phyloP scores from a whole-genome alignment of 345 rosid genomes.

The Capsella bursapastoris region DNA sequence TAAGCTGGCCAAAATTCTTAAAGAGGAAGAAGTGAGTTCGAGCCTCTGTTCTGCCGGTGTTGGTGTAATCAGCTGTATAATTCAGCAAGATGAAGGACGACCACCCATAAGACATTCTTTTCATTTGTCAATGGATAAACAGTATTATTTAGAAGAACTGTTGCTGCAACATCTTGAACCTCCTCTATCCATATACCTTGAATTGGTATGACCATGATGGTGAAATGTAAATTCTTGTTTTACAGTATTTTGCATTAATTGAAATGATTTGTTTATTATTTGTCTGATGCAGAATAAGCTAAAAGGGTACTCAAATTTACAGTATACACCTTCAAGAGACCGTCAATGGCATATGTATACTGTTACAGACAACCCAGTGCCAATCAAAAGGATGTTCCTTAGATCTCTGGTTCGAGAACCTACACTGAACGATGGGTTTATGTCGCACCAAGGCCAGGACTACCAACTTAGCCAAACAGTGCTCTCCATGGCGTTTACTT shows the following conservation, averaged over 20 bases:
- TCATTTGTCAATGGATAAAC: constrained; percentile 84
- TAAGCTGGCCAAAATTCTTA: constrained; percentile 90
- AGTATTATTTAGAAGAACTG: constrained; percentile 83
- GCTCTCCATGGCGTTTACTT: constrained; percentile 65
- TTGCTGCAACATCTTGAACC: constrained; percentile 92
- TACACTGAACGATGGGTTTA: constrained; percentile 62
- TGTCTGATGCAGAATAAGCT: constrained; percentile 79
- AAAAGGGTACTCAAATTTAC: constrained; percentile 71
- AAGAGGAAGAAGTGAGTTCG: constrained; percentile 74
- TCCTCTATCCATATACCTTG: constrained; percentile 92
- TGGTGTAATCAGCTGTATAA: constrained; percentile 87
- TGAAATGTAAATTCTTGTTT: constrained; percentile 6
- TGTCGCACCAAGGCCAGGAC: constrained; percentile 61
- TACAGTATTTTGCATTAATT: not conserved
- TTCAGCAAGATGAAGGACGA: constrained; percentile 95
- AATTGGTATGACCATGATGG: constrained; percentile 62
- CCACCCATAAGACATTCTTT: constrained; percentile 95
- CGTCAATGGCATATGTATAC: constrained; percentile 93
- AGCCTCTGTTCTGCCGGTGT: constrained; percentile 80
- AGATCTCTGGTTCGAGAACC: constrained; percentile 90
- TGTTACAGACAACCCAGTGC: constrained; percentile 74
- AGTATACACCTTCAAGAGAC: constrained; percentile 79
- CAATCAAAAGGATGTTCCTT: constrained; percentile 87
- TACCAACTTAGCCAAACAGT: constrained; percentile 50
- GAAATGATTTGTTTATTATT: constrained; percentile 3